Conservation (phyloP, 2,329 filamentous ascomycete species). For the Penicillium aurantiogriseum region DNA sequence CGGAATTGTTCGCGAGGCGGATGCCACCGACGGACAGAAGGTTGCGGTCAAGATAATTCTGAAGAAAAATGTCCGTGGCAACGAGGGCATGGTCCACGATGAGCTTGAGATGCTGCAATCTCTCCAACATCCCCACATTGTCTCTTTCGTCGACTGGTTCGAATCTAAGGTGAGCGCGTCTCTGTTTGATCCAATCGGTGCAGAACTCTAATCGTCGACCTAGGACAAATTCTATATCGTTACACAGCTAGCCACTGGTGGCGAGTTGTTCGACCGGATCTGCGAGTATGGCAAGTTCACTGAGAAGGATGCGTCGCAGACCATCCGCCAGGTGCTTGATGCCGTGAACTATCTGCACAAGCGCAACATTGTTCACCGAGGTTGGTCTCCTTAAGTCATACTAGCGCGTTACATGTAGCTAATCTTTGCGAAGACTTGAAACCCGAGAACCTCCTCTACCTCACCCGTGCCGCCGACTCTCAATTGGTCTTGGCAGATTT, state of each 20-base stretch:
- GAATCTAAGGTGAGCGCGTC: conserved; percentile 75
- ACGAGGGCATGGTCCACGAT: conserved; percentile 98
- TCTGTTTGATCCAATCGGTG: neutral
- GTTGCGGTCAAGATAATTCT: conserved; percentile 98
- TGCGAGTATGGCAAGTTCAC: conserved; percentile 98
- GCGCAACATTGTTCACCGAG: conserved; percentile 94
- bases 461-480: conserved; percentile 73
- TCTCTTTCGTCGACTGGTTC: conserved; percentile 98
- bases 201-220: neutral
- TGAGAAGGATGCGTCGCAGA: conserved; percentile 94
- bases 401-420: neutral
- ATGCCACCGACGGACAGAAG: conserved; percentile 71
- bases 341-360: conserved; percentile 93
- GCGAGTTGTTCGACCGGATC: conserved; percentile 96
- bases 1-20: conserved; percentile 94
- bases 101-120: conserved; percentile 91
- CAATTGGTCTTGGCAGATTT: conserved; percentile 94
- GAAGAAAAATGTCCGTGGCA: conserved; percentile 98
- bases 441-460: conserved; percentile 94
- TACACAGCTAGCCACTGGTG: conserved; percentile 90
- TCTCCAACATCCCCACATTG: conserved; percentile 91
- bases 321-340: conserved; percentile 87
- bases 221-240: conserved; percentile 99
- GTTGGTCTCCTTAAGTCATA: conserved; percentile 47
- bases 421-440: conserved; percentile 70